Conservation (phyloP, 805 yeast genomes). For the Wickerhamiella lipophila region DNA sequence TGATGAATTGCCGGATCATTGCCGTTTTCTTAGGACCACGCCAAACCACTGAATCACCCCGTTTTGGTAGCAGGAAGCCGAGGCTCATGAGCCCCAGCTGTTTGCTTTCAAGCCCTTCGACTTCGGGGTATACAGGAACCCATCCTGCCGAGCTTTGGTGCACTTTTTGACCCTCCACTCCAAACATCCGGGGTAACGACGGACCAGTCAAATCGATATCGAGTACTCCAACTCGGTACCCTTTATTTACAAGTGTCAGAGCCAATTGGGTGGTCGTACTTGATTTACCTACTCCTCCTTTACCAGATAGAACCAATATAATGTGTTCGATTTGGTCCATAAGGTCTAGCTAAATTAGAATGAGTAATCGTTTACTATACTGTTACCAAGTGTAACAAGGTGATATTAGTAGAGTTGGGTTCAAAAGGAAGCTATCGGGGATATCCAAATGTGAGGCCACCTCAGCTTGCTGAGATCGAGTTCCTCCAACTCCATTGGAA, state of each 20-base stretch:
- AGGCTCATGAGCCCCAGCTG: constrained; percentile 65
- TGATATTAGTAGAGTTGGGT: too few relatives aligned
- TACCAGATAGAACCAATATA: constrained; percentile 64
- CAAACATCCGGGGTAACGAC: constrained; percentile 91
- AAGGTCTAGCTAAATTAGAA: too few relatives aligned
- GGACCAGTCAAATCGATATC: constrained; percentile 97
- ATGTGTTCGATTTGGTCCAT: constrained; percentile 48
- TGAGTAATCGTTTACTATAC: too few relatives aligned
- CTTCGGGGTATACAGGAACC: constrained; percentile 66
- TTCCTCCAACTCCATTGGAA: too few relatives aligned
- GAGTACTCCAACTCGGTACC: constrained; percentile 78
- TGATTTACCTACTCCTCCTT: constrained; percentile 92
- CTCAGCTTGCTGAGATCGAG: too few relatives aligned
- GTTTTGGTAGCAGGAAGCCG: constrained; percentile 70
- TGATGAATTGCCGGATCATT: constrained; percentile 86
- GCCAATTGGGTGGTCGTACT: constrained; percentile 93
- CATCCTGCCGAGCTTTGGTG: constrained; percentile 76
- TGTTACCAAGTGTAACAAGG: too few relatives aligned
- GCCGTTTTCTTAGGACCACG: constrained; percentile 97
- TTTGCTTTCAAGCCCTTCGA: constrained; percentile 22
- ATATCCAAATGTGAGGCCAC: too few relatives aligned
- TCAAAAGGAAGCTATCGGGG: too few relatives aligned
- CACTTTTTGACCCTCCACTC: constrained; percentile 66
- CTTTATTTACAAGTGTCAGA: constrained; percentile 55
- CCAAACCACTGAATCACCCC: constrained; percentile 94